phyloP scores from a whole-genome alignment of 805 yeast species.

The Danielia reshetovae region DNA sequence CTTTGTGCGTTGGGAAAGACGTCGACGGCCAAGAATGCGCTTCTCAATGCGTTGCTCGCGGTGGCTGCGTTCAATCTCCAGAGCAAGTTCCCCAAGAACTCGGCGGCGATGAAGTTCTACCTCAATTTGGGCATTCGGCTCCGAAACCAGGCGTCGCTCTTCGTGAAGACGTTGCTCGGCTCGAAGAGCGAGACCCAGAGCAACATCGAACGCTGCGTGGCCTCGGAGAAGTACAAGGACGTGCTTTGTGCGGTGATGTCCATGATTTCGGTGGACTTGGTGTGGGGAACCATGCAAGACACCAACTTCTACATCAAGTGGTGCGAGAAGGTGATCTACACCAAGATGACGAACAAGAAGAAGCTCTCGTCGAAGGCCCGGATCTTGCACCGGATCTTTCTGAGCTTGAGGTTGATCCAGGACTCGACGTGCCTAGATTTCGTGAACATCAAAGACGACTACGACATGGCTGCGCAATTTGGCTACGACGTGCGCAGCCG shows the following conservation, averaged over 20 bases:
- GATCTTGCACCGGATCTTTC: slow-evolving; percentile 72
- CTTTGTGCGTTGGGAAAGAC: slow-evolving; percentile 69
- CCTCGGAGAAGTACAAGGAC: slow-evolving; percentile 73
- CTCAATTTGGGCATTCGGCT: slow-evolving; percentile 69
- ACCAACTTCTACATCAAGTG: slow-evolving; percentile 71
- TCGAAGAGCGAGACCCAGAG: slow-evolving; percentile 32
- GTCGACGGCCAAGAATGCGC: slow-evolving; percentile 70
- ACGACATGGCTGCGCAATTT: slow-evolving; percentile 21
- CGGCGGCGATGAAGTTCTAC: slow-evolving; percentile 64
- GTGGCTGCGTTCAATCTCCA: slow-evolving; percentile 79
- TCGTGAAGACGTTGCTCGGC: slow-evolving; percentile 53
- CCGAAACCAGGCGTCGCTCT: slow-evolving; percentile 68
- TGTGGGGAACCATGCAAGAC: slow-evolving; percentile 88
- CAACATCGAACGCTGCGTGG: slow-evolving; percentile 42
- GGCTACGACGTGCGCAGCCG: slow-evolving; percentile 28
- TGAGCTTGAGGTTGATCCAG: slow-evolving; percentile 69
- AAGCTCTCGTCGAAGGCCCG: slow-evolving; percentile 72
- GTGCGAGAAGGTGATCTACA: slow-evolving; percentile 70
- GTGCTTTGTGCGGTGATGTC: slow-evolving; percentile 77
- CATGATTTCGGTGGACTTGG: slow-evolving; percentile 84
- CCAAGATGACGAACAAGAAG: slow-evolving; percentile 61
- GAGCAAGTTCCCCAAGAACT: slow-evolving; percentile 63
- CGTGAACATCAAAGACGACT: slow-evolving; percentile 33
- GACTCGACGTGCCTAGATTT: slow-evolving; percentile 59
- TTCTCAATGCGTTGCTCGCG: slow-evolving; percentile 74